Evolutionary conservation across 139 green algal species (phyloP).

Genomic region (Astrephomene gubernaculifera): DNA sequence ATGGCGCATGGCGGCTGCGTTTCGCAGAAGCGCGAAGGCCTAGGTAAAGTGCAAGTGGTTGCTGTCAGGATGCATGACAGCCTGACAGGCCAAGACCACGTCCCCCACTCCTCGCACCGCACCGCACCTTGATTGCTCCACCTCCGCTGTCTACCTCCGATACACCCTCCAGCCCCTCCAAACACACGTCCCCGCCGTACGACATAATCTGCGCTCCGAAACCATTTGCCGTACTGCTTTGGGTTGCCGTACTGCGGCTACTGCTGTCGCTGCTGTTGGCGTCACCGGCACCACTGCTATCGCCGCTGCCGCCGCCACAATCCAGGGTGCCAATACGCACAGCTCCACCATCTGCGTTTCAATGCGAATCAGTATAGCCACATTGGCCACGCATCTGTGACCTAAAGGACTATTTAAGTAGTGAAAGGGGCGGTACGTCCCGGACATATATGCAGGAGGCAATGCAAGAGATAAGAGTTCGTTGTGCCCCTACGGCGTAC

Average conservation of each 20-base stretch:
- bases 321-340: constrained; percentile 22
- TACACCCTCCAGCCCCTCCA: constrained; percentile 25
- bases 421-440: background rate
- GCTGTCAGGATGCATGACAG: background rate
- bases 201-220: constrained; percentile 7
- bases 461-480: background rate
- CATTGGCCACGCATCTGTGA: too few species aligned
- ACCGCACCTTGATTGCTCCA: constrained; percentile 18
- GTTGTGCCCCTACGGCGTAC: background rate
- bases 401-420: too few species aligned
- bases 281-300: background rate
- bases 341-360: background rate
- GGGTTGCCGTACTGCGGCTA: too few species aligned
- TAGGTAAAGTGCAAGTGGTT: background rate
- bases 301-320: background rate
- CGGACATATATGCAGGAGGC: background rate
- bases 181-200: background rate
- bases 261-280: too few species aligned
- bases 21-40: background rate
- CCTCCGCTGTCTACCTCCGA: constrained; percentile 12
- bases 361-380: background rate
- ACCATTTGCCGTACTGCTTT: too few species aligned
- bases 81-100: background rate
- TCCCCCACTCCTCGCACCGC: background rate
- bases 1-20: background rate